phyloP scores from a whole-genome alignment of 371 early-diverging fungal species.

The Gilbertella persicaria region DNA sequence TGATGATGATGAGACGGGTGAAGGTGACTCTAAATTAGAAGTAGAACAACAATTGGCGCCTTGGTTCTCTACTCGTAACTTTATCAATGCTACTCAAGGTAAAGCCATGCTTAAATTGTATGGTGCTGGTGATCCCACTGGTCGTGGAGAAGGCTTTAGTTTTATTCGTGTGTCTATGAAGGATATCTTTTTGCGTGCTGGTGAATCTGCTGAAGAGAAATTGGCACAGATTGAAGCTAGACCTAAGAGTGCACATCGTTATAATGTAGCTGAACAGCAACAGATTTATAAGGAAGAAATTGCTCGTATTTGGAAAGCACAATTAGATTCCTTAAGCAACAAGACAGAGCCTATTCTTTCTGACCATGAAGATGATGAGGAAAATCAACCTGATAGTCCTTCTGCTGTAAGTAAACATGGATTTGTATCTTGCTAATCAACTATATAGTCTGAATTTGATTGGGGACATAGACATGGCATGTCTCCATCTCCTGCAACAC shows the following conservation, averaged over 20 bases:
- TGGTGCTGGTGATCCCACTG: slow-evolving; percentile 98
- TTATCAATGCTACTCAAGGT: slow-evolving; percentile 87
- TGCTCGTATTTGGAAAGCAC: slow-evolving; percentile 93
- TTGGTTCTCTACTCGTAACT: slow-evolving; percentile 98
- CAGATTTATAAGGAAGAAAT: slow-evolving; percentile 94
- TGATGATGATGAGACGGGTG: slow-evolving; percentile 67
- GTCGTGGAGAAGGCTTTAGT: slow-evolving; percentile 98
- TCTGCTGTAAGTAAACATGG: slow-evolving; percentile 26
- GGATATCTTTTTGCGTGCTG: slow-evolving; percentile 91
- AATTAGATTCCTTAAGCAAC: slow-evolving; percentile 69
- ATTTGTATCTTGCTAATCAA: neutral
- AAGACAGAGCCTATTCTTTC: slow-evolving; percentile 51
- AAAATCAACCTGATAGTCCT: slow-evolving; percentile 33
- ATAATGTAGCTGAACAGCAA: slow-evolving; percentile 95
- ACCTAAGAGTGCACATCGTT: slow-evolving; percentile 87
- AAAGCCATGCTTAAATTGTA: slow-evolving; percentile 94
- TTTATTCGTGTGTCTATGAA: slow-evolving; percentile 98
- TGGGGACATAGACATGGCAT: slow-evolving; percentile 35
- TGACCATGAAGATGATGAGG: slow-evolving; percentile 57
- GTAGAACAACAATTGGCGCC: slow-evolving; percentile 95
- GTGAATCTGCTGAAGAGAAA: slow-evolving; percentile 84
- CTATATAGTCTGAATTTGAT: slow-evolving; percentile 29
- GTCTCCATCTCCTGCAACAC: slow-evolving; percentile 43
- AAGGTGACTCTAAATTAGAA: slow-evolving; percentile 75
- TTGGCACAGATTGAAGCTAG: slow-evolving; percentile 79